phyloP scores from a whole-genome alignment of 2,329 filamentous ascomycete genomes.

The Dothidotthia symphoricarpi region DNA sequence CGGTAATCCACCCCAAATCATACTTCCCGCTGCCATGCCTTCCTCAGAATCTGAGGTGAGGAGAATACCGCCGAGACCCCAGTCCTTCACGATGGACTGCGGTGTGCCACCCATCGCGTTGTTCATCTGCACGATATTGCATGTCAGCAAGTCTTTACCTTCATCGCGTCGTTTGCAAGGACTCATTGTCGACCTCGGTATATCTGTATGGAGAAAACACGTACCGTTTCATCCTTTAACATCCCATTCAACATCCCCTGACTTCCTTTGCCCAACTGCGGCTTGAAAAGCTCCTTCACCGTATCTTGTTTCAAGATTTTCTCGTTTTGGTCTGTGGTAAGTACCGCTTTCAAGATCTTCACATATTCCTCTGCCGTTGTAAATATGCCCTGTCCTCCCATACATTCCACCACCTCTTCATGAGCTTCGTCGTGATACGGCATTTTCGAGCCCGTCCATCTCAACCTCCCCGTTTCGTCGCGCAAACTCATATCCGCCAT shows the following conservation, averaged over 20 bases:
- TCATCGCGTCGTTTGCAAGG: no score
- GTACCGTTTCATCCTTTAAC: conserved; percentile 1
- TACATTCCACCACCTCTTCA: conserved; percentile 8
- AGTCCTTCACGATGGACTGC: conserved; percentile 21
- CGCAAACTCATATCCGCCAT: conserved; percentile 33
- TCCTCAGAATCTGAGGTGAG: conserved; percentile 17
- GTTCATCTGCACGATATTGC: conserved; percentile 8
- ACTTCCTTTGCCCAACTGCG: conserved; percentile 14
- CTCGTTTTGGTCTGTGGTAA: conserved; percentile 16
- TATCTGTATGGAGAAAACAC: no score
- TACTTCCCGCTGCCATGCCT: conserved; percentile 27
- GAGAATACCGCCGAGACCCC: conserved; percentile 35
- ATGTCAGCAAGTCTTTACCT: background rate
- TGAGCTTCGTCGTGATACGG: no score
- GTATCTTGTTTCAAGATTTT: conserved; percentile 19
- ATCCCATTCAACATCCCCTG: conserved; percentile 36
- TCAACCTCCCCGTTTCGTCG: no score
- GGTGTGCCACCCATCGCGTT: conserved; percentile 27
- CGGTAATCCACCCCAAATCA: conserved; percentile 37
- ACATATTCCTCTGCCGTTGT: conserved; percentile 13
- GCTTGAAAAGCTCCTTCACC: conserved; percentile 22
- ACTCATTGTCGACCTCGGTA: no score
- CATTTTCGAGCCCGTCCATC: no score
- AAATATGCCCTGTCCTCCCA: conserved; percentile 16
- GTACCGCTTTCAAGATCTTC: conserved; percentile 21